A percentile compares a stretch with the other conserved stretches of the same genome.
phyloP scores from a whole-genome alignment of 768 basidiomycete genomes.

The Lenzites betulinus region DNA sequence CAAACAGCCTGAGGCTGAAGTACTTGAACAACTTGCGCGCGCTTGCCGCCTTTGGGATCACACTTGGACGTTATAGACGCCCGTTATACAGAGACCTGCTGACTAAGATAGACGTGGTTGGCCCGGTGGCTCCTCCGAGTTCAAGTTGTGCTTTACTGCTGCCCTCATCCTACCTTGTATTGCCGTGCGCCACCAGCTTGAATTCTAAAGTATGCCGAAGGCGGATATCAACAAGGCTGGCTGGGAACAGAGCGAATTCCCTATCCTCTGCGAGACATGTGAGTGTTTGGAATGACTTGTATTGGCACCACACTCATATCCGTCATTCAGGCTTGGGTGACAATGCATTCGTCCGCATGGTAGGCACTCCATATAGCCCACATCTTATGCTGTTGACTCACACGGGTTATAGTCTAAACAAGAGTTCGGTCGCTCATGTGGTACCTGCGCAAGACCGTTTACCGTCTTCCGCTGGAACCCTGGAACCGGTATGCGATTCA shows the following conservation, averaged over 20 bases:
- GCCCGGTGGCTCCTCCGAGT: too few relatives aligned
- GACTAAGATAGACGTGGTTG: too few relatives aligned
- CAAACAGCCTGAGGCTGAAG: too few relatives aligned
- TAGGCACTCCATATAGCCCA: slow-evolving; percentile 37
- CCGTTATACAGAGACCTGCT: too few relatives aligned
- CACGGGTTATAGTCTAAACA: slow-evolving; percentile 77
- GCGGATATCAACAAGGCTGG: slow-evolving; percentile 95
- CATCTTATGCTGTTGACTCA: background rate
- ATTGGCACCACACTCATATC: background rate
- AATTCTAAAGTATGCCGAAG: slow-evolving; percentile 57
- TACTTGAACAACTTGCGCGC: too few relatives aligned
- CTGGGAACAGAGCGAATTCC: slow-evolving; percentile 93
- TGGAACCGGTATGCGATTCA: slow-evolving; percentile 89
- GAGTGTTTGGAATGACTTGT: slow-evolving; percentile 30
- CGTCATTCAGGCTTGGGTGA: slow-evolving; percentile 67
- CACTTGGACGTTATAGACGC: too few relatives aligned
- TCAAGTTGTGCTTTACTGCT: background rate
- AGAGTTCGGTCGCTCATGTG: slow-evolving; percentile 94
- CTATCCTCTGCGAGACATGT: slow-evolving; percentile 94
- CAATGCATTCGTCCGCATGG: slow-evolving; percentile 96
- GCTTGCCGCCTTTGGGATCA: too few relatives aligned
- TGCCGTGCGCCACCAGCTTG: background rate
- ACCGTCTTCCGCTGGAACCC: slow-evolving; percentile 99
- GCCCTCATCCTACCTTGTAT: background rate
- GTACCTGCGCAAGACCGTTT: slow-evolving; percentile 95